Evolutionary conservation across 768 basidiomycete genomes (phyloP).

Genomic region (Macrocybe gigantea): DNA sequence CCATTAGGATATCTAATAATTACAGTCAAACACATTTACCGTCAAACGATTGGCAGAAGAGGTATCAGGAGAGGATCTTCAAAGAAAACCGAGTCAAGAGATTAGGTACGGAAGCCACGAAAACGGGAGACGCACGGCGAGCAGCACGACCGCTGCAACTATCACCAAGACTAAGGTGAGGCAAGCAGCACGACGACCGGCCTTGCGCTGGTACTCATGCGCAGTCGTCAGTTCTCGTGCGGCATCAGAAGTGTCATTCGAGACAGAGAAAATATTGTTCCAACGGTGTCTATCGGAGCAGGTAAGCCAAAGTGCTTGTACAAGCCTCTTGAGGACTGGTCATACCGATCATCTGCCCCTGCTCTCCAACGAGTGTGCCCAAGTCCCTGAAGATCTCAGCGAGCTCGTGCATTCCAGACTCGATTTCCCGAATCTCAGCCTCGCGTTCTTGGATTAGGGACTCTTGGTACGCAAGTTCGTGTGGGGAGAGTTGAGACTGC

Average conservation of each 20-base stretch:
- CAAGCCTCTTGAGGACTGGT: constrained; percentile 5
- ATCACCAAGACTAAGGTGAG: constrained; percentile 83
- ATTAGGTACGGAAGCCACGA: no score
- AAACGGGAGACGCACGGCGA: constrained; percentile 65
- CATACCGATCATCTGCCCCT: constrained; percentile 91
- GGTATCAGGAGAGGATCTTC: no score
- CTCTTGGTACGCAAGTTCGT: constrained; percentile 94
- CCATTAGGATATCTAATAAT: no score
- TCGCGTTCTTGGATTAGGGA: constrained; percentile 93
- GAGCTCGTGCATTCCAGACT: constrained; percentile 93
- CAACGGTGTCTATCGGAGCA: constrained; percentile 75
- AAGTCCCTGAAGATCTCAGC: constrained; percentile 96
- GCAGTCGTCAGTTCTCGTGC: constrained; percentile 85
- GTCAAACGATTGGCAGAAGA: no score
- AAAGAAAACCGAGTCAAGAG: no score
- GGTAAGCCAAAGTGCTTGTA: neutral
- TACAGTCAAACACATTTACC: no score
- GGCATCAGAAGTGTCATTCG: constrained; percentile 75
- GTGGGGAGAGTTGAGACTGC: constrained; percentile 74
- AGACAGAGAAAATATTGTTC: constrained; percentile 86
- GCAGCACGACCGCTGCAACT: constrained; percentile 81
- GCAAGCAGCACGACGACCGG: constrained; percentile 85
- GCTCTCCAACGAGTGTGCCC: constrained; percentile 90
- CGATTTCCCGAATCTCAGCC: constrained; percentile 92
- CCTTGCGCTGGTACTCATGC: constrained; percentile 90